A percentile compares a stretch with the other conserved stretches of the same genome.
phyloP scores from a whole-genome alignment of 2,329 filamentous ascomycete genomes.

The Stachybotrys echinatus region DNA sequence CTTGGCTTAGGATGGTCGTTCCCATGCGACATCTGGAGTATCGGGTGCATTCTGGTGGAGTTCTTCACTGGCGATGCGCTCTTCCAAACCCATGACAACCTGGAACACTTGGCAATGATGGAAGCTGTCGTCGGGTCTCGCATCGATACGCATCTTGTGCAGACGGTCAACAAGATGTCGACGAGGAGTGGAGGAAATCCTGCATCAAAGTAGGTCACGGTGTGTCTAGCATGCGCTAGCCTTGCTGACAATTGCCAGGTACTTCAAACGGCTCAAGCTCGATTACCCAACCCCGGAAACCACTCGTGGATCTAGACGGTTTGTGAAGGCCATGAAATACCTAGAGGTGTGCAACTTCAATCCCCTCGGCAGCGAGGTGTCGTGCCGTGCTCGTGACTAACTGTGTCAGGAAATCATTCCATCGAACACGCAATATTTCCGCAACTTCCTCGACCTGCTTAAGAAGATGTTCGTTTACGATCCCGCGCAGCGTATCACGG shows the following conservation, averaged over 20 bases:
- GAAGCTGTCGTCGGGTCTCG: conserved; percentile 58
- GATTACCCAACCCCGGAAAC: conserved; percentile 62
- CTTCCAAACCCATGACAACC: conserved; percentile 68
- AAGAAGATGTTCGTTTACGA: conserved; percentile 66
- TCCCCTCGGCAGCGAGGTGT: background rate
- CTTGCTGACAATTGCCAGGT: conserved; percentile 33
- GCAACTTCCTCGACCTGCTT: conserved; percentile 59
- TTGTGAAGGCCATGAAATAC: conserved; percentile 68
- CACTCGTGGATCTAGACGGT: conserved; percentile 57
- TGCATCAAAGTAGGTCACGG: conserved; percentile 53
- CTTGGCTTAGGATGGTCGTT: conserved; percentile 67
- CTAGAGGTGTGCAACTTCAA: conserved; percentile 44
- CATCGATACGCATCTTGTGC: conserved; percentile 55
- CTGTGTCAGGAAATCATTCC: conserved; percentile 57
- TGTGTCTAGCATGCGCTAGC: conserved; percentile 16
- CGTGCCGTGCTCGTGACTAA: background rate
- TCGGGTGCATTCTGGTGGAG: conserved; percentile 67
- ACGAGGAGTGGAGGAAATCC: conserved; percentile 53
- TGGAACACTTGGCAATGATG: conserved; percentile 74
- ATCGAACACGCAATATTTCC: conserved; percentile 51
- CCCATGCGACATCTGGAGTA: conserved; percentile 70
- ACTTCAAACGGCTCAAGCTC: conserved; percentile 60
- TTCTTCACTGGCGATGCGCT: conserved; percentile 68
- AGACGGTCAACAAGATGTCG: conserved; percentile 42
- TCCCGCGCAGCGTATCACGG: conserved; percentile 58